These are phyloP conservation scores for Balansia obtecta DNA, from an alignment of 2,329 filamentous ascomycete genomes.

Conservation along the genomic window DNA sequence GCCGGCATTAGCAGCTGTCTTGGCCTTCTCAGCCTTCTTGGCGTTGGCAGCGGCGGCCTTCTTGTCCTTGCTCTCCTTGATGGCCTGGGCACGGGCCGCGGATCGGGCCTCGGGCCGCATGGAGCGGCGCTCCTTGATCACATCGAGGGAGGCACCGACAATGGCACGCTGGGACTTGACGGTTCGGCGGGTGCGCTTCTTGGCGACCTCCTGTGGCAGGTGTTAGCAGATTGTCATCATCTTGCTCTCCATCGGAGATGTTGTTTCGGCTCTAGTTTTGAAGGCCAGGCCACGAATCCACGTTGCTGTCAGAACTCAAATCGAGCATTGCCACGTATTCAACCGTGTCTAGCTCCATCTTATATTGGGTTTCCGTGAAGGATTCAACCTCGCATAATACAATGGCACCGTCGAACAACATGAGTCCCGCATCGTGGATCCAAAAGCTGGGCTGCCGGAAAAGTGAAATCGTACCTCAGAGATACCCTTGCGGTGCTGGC, in stretches of 20 bases:
- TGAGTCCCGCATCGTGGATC: neutral
- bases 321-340: neutral
- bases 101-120: slow-evolving; percentile 91
- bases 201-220: slow-evolving; percentile 80
- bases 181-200: slow-evolving; percentile 96
- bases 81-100: slow-evolving; percentile 78
- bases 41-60: slow-evolving; percentile 72
- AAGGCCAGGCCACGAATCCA: neutral
- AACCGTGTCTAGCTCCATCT: neutral
- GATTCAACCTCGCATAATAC: neutral
- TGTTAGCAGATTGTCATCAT: slow-evolving; percentile 19
- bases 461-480: slow-evolving; percentile 69
- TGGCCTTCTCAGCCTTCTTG: slow-evolving; percentile 99
- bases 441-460: too few species aligned
- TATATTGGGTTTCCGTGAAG: too few species aligned
- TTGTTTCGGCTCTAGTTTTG: neutral
- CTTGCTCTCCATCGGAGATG: neutral
- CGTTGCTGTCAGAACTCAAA: neutral
- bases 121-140: slow-evolving; percentile 97
- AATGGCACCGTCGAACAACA: neutral
- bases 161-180: slow-evolving; percentile 99
- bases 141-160: slow-evolving; percentile 97
- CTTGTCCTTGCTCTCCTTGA: slow-evolving; percentile 99
- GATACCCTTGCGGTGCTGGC: slow-evolving; percentile 99
- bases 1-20: slow-evolving; percentile 61